These are phyloP conservation scores for Phaeosphaeriaceae sp. DNA, from an alignment of 2,329 filamentous ascomycete genomes.

Conservation along the genomic window DNA sequence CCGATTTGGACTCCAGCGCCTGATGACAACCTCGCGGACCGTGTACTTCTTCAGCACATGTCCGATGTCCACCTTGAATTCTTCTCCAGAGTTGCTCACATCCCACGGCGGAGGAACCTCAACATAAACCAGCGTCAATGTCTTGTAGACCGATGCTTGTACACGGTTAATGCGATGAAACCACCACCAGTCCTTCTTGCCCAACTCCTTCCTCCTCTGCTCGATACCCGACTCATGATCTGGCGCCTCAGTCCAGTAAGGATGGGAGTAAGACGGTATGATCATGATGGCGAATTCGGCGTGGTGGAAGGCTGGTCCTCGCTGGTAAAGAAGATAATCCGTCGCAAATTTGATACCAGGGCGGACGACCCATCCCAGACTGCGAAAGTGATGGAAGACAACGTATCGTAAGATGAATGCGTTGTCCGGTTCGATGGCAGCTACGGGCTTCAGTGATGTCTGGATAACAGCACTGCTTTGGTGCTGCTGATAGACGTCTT, in stretches of 20 bases:
- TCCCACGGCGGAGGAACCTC: constrained; percentile 77
- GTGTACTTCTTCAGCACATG: constrained; percentile 72
- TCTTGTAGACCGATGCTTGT: constrained; percentile 89
- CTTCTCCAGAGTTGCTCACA: constrained; percentile 45
- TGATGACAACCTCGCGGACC: constrained; percentile 80
- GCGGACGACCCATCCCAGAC: constrained; percentile 91
- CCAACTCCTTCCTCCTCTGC: constrained; percentile 56
- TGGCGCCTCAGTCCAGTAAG: constrained; percentile 68
- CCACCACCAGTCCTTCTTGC: constrained; percentile 74
- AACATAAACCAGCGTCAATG: constrained; percentile 86
- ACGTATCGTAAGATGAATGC: constrained; percentile 85
- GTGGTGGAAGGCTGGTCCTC: constrained; percentile 92
- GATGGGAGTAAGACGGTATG: constrained; percentile 78
- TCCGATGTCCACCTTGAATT: constrained; percentile 61
- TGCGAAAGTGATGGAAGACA: constrained; percentile 95
- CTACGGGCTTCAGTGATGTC: constrained; percentile 12
- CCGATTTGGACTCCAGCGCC: constrained; percentile 84
- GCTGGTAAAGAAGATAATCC: constrained; percentile 92
- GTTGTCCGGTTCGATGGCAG: constrained; percentile 72
- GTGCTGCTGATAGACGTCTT: constrained; percentile 19
- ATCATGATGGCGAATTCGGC: constrained; percentile 91
- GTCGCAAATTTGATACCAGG: constrained; percentile 93
- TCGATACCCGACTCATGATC: constrained; percentile 56
- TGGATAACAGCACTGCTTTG: constrained; percentile 13
- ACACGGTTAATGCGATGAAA: constrained; percentile 90